Base-by-base conservation (phyloP, 2,329 filamentous ascomycete genomes). In the Pyrenophora graminea region DNA sequence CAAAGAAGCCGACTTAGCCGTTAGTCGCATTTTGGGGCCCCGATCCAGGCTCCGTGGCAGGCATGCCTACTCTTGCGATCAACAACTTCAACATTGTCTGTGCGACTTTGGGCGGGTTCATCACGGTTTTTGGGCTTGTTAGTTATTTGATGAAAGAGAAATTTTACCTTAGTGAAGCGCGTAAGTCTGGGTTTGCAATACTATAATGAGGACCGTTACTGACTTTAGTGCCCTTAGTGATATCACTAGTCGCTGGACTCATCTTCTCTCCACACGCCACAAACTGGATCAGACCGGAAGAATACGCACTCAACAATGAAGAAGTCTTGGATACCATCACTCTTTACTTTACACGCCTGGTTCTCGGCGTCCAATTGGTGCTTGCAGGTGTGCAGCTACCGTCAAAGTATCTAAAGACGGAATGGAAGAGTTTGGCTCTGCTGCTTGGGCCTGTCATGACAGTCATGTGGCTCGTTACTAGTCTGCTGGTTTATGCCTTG, bases 61-160 rank as follows among this genome's bases (percentile, higher is more conserved):
- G 42, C 15, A 85, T 88, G 84, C 84, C 84, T 53, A 84, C 79
- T 37, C 77, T 91, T 37, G 80, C 81, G 5, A 65, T 88, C 30
- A 85, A 82, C 57, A 88, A 91, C 71, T 96, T 96, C 80, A 95
- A 96, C 74, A 88, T 94, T 58, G 83, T 91, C 47, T 85, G 90
- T 68, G 87, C 89, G 45, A 83, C 90, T 6, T 75, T 96, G 10
- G 92, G 92, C 12, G 92, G 90, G 1, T 97, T 95, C 76, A 86
- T 97, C 55, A 91, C 90, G 0, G 62, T 95, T n/a, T 97, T 96
- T 67, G 91, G 91, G 3, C 77, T 97, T 37, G 90, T 97, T 0
- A 96, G 91, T 1, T 96, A 91, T 68, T 81, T 96, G 15, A 81
- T 90, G 68, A 96, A 97, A 69, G 92, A 96, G 76, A 88, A 85